Evolutionary conservation across 768 basidiomycete species (phyloP).

Genomic region (Holtermanniella nyarrowii): DNA sequence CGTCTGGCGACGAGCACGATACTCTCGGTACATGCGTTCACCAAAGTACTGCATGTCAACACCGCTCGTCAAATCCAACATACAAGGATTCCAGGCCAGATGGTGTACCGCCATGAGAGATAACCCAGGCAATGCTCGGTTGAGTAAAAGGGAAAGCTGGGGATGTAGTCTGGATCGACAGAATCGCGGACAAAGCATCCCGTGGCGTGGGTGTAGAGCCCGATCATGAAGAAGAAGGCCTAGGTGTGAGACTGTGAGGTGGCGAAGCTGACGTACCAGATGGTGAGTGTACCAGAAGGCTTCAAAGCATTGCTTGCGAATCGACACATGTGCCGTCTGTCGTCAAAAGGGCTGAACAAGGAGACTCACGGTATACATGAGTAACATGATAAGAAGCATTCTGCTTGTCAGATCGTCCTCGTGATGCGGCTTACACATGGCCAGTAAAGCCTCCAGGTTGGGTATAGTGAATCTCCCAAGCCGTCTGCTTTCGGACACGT

Average conservation of each 20-base stretch:
- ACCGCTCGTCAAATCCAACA: slow-evolving; percentile 1
- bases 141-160: slow-evolving; percentile 75
- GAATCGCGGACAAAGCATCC: slow-evolving; percentile 87
- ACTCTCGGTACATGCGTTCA: slow-evolving; percentile 74
- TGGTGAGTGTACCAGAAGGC: slow-evolving; percentile 97
- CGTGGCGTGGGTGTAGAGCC: slow-evolving; percentile 67
- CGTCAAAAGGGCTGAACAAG: background rate
- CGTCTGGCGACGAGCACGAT: slow-evolving; percentile 67
- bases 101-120: slow-evolving; percentile 76
- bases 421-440: slow-evolving; percentile 49
- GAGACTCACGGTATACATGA: slow-evolving; percentile 58
- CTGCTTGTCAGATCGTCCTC: background rate
- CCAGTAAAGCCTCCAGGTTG: slow-evolving; percentile 88
- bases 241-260: background rate
- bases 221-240: slow-evolving; percentile 19
- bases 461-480: slow-evolving; percentile 75
- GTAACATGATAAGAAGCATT: slow-evolving; percentile 85
- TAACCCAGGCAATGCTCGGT: slow-evolving; percentile 85
- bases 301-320: slow-evolving; percentile 83
- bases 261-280: slow-evolving; percentile 9
- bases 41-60: slow-evolving; percentile 53
- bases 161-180: slow-evolving; percentile 58
- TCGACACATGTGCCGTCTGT: slow-evolving; percentile 69
- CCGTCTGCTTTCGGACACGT: slow-evolving; percentile 64
- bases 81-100: slow-evolving; percentile 70